phyloP scores from a whole-genome alignment of 208 protist species.

The Crithidia fasciculata region DNA sequence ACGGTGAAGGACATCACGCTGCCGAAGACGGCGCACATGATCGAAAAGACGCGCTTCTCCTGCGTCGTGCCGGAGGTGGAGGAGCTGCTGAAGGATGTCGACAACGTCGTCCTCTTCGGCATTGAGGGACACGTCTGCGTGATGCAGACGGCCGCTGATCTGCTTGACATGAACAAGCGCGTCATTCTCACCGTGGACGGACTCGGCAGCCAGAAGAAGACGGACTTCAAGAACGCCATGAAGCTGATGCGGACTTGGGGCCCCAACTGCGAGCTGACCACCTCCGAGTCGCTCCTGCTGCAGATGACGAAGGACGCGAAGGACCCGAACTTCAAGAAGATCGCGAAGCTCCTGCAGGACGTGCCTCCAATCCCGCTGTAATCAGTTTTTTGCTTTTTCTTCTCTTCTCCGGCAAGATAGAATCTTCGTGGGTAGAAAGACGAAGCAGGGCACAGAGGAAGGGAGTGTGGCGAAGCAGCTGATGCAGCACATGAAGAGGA shows the following conservation, averaged over 20 bases:
- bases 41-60: constrained; percentile 69
- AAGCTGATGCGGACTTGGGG: constrained; percentile 72
- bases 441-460: too few relatives aligned
- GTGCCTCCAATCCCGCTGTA: constrained; percentile 40
- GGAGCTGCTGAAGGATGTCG: constrained; percentile 47
- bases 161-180: constrained; percentile 75
- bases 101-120: constrained; percentile 79
- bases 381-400: constrained; percentile 2
- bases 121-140: constrained; percentile 87
- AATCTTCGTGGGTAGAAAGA: too few relatives aligned
- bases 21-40: constrained; percentile 42
- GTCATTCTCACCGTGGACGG: constrained; percentile 75
- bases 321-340: constrained; percentile 76
- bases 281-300: constrained; percentile 75
- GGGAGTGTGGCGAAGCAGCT: too few relatives aligned
- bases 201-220: constrained; percentile 70
- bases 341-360: constrained; percentile 59
- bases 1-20: constrained; percentile 69
- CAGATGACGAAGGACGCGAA: constrained; percentile 71
- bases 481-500: too few relatives aligned
- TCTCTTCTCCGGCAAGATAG: background rate
- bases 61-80: constrained; percentile 59
- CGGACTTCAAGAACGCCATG: constrained; percentile 65
- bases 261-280: constrained; percentile 57
- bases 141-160: constrained; percentile 72